A percentile compares a stretch with the other conserved stretches of the same genome.
Conservation (phyloP, 306 rosid genomes). For the Citrullus colocynthis region DNA sequence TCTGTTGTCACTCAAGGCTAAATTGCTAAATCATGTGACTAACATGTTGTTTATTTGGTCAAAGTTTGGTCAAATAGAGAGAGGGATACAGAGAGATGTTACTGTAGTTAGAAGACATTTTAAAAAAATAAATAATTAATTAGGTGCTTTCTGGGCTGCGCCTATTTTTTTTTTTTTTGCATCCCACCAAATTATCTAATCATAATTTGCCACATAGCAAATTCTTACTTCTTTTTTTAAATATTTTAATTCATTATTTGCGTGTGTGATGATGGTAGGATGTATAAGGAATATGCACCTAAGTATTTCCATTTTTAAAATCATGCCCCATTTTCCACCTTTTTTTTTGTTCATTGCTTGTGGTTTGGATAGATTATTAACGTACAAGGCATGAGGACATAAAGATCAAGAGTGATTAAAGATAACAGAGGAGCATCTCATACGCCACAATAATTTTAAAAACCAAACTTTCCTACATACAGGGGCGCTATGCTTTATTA, state of each 20-base stretch:
- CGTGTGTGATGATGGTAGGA: too few relatives aligned
- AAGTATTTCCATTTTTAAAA: neutral
- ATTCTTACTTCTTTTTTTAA: too few relatives aligned
- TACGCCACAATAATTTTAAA: neutral
- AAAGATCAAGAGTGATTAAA: neutral
- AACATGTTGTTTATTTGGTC: neutral
- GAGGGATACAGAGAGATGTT: neutral
- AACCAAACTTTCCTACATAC: too few relatives aligned
- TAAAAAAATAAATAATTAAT: too few relatives aligned
- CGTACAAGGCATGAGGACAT: neutral
- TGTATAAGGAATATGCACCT: too few relatives aligned
- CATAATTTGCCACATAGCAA: too few relatives aligned
- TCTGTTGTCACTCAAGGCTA: neutral
- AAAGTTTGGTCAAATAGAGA: neutral
- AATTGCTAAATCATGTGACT: neutral
- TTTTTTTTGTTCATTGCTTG: neutral
- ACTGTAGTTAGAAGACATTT: neutral
- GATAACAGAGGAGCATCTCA: neutral
- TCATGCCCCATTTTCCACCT: neutral
- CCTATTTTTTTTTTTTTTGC: too few relatives aligned
- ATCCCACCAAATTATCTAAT: too few relatives aligned
- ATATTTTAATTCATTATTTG: too few relatives aligned
- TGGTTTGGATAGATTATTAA: neutral
- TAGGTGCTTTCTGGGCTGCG: too few relatives aligned
- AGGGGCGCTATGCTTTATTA: neutral